Conservation (phyloP, 352 stramenopile genomes). For the Pythium rishiriense region DNA sequence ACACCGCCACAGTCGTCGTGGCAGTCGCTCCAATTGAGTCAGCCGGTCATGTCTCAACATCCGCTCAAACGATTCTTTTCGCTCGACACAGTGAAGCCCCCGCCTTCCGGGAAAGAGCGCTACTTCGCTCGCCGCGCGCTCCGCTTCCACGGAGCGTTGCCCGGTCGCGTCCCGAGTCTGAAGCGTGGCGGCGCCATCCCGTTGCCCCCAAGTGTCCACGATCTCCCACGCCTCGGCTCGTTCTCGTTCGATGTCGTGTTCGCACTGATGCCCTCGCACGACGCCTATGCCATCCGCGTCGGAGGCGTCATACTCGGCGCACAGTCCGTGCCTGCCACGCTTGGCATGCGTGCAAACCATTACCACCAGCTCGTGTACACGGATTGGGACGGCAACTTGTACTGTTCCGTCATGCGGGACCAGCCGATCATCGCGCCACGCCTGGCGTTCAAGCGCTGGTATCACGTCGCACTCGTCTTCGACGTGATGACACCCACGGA, state of each 20-base stretch:
- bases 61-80: too few species aligned
- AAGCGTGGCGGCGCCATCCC: too few species aligned
- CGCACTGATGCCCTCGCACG: background rate
- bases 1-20: background rate
- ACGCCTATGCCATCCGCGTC: background rate
- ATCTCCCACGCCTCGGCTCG: background rate
- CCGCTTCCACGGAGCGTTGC: background rate
- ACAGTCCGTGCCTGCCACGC: constrained; percentile 31
- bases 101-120: background rate
- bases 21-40: background rate
- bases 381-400: constrained; percentile 34
- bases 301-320: constrained; percentile 39
- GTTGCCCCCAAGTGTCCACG: too few species aligned
- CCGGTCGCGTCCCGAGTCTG: too few species aligned
- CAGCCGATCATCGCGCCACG: background rate
- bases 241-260: constrained; percentile 10
- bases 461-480: constrained; percentile 31
- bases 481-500: constrained; percentile 3
- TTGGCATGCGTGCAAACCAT: constrained; percentile 29
- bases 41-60: too few species aligned
- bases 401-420: constrained; percentile 38
- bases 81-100: too few species aligned
- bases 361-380: constrained; percentile 41
- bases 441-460: constrained; percentile 38
- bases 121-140: background rate